Base-by-base conservation (phyloP, 768 basidiomycete genomes). In the Boletus speciosus region DNA sequence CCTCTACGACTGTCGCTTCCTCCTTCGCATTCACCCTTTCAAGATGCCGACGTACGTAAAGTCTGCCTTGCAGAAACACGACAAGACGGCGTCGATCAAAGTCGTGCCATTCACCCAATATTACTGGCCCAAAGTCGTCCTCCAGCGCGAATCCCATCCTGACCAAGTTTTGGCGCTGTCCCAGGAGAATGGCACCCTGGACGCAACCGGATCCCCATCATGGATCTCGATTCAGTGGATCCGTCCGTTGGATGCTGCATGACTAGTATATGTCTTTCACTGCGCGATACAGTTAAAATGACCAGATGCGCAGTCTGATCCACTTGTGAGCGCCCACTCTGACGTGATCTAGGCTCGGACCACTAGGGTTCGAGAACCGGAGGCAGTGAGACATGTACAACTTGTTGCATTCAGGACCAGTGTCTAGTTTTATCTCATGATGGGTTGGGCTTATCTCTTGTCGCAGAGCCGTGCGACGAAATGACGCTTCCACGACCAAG, bases 1-100 rank as follows among this genome's bases (percentile, higher is more conserved):
- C 12, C 69, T 90, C 29, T 89, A 81, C 63, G 88, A 91, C 65
- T 75, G 76, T 59, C 83, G 89, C 6, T 91, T 87, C 66, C 60
- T 81, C 4, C 47, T 90, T 40, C 63, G 61, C 19, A 74, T 88
- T 58, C 55, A 79, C 52, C 61, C 81, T 14, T 58, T 60, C 34
- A 71, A 61, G 39, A 74, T 84, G 21, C 83, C 84, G 2, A 21
- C 51, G 2, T 43, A 66, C 8, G 35, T 86, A 4, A 53, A 61
- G n/a, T 49, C 55, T 19, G 61, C 60, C 34, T 49, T 81, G 37
- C 21, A 57, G 6, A 46, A 61, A 45, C 52, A 47, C 14, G 55
- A 58, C 6, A 35, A 53, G 10, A 66, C 60, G 1, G 54, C 60
- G 7, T 62, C 81, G 12, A 16, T 71, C 55, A 69, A 52, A 39